phyloP scores from a whole-genome alignment of 768 basidiomycete species.

The Leccinum disarticulatum region DNA sequence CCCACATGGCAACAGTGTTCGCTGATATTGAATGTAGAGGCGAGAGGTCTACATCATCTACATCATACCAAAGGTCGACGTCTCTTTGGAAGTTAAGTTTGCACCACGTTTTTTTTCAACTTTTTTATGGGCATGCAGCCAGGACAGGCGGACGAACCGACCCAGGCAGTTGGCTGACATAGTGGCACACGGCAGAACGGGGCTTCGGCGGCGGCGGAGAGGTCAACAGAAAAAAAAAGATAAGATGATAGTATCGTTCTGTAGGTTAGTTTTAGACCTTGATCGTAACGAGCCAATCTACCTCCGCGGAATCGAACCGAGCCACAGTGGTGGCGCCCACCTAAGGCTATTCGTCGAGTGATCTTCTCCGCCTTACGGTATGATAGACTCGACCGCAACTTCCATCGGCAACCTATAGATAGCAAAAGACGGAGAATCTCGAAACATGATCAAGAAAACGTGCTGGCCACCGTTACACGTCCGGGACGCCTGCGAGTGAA shows the following conservation, averaged over 20 bases:
- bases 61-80: background rate
- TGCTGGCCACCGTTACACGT: slow-evolving; percentile 3
- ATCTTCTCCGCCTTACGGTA: slow-evolving; percentile 8
- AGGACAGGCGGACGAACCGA: slow-evolving; percentile 8
- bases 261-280: slow-evolving; percentile 8
- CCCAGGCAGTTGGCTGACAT: background rate
- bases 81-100: background rate
- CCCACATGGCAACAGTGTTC: slow-evolving; percentile 10
- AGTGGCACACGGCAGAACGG: slow-evolving; percentile 8
- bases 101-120: background rate
- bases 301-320: slow-evolving; percentile 26
- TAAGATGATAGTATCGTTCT: too few species aligned
- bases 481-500: slow-evolving; percentile 6
- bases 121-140: background rate
- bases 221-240: too few species aligned
- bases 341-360: slow-evolving; percentile 1
- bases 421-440: background rate
- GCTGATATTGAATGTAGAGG: slow-evolving; percentile 19
- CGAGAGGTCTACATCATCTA: too few species aligned
- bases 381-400: slow-evolving; percentile 2
- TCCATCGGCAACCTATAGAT: background rate
- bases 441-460: slow-evolving; percentile 4
- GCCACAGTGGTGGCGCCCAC: background rate
- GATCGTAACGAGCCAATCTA: slow-evolving; percentile 10
- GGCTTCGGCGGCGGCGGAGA: slow-evolving; percentile 14